These are phyloP conservation scores for Leccinum subgranulosum DNA, from an alignment of 768 basidiomycete species.

Conservation along the genomic window DNA sequence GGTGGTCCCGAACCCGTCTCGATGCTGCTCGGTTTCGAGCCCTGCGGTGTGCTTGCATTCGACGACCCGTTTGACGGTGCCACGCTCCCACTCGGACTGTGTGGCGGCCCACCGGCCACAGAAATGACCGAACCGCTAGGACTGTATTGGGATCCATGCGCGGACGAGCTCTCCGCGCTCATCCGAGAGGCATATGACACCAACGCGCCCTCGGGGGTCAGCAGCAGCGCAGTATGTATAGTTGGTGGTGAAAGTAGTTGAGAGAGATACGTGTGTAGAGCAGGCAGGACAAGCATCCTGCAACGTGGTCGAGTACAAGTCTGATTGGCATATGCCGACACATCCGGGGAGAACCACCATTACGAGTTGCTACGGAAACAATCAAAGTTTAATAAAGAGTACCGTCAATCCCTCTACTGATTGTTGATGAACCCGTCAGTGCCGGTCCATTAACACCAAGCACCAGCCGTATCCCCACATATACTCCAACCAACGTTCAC, in stretches of 20 bases:
- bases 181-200: conserved; percentile 58
- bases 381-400: conserved; percentile 5
- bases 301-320: not conserved
- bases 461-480: conserved; percentile 8
- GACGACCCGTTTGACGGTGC: conserved; percentile 10
- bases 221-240: conserved; percentile 67
- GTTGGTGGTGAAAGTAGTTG: conserved; percentile 52
- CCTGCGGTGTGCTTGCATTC: conserved; percentile 5
- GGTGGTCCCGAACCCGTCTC: conserved; percentile 3
- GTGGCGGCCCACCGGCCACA: not conserved
- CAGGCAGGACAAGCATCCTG: conserved; percentile 66
- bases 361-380: conserved; percentile 21
- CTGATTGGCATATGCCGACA: conserved; percentile 2
- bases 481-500: conserved; percentile 3
- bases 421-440: no score
- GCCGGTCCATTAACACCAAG: not conserved
- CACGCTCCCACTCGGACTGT: conserved; percentile 12
- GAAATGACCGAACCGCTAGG: conserved; percentile 4
- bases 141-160: not conserved
- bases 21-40: conserved; percentile 10
- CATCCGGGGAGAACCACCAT: conserved; percentile 17
- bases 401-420: not conserved
- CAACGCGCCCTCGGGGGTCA: conserved; percentile 73
- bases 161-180: conserved; percentile 22
- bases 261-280: conserved; percentile 61